Conservation (phyloP, 164 flowering plant genomes). For the Paratinospora sagittata region DNA sequence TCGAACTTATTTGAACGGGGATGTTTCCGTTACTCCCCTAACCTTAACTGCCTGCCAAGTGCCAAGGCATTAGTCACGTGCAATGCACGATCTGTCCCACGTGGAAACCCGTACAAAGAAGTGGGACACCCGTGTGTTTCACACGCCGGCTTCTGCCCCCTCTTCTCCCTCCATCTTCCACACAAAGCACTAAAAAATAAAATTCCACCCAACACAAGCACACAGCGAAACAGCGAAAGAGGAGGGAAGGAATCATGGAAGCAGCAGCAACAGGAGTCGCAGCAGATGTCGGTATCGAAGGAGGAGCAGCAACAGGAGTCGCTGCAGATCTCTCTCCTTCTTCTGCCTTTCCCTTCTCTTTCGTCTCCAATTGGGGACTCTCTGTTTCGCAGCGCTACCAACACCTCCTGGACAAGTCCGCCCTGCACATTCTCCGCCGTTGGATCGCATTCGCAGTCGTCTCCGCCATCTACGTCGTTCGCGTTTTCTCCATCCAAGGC, state of each 20-base stretch:
- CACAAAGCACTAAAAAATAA: no score
- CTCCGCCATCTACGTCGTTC: slow-evolving; percentile 32
- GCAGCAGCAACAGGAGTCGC: neutral
- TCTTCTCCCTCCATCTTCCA: no score
- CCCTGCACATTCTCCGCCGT: slow-evolving; percentile 38
- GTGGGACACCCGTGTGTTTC: no score
- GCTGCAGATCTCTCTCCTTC: neutral
- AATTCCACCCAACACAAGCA: no score
- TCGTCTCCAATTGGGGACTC: slow-evolving; percentile 20
- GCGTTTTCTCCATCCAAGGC: slow-evolving; percentile 44
- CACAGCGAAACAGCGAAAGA: neutral
- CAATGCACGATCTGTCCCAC: no score
- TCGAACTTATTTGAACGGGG: no score
- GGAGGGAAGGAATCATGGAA: neutral
- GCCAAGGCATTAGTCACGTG: no score
- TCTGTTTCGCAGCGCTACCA: slow-evolving; percentile 34
- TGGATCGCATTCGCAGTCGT: slow-evolving; percentile 37
- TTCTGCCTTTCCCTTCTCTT: neutral
- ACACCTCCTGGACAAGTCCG: slow-evolving; percentile 46
- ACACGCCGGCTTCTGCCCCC: no score
- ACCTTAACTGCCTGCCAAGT: no score
- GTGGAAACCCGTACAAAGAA: no score
- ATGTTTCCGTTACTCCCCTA: no score
- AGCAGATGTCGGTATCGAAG: neutral
- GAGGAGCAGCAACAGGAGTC: neutral